A percentile compares a stretch with the other conserved stretches of the same genome.
Evolutionary conservation across 1,284 basidiomycete species (phyloP).

Genomic region (Naganishia sp.): DNA sequence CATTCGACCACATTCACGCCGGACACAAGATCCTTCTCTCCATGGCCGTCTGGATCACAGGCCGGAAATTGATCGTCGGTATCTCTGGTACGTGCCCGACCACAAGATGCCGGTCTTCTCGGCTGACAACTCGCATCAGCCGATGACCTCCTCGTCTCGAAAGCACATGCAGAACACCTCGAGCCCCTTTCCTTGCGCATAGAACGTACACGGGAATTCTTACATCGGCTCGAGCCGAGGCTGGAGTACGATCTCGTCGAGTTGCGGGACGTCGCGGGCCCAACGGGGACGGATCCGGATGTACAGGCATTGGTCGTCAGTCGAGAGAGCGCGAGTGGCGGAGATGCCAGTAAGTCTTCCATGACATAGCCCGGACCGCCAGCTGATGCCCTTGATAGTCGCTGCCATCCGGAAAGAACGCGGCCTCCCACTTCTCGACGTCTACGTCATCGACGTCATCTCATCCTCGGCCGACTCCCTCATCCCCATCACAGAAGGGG

Average conservation of each 20-base stretch:
- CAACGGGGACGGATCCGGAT: conserved; percentile 78
- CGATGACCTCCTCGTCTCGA: conserved; percentile 72
- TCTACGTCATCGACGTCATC: conserved; percentile 84
- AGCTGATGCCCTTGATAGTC: conserved; percentile 56
- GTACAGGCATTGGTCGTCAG: conserved; percentile 85
- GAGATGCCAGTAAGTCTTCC: conserved; percentile 61
- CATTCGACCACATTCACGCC: conserved; percentile 96
- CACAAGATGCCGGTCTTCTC: background rate
- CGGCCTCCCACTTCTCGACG: conserved; percentile 63
- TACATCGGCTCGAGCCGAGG: conserved; percentile 66
- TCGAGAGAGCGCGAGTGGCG: conserved; percentile 77
- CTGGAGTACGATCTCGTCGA: conserved; percentile 65
- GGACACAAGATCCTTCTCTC: conserved; percentile 97
- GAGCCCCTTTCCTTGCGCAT: conserved; percentile 66
- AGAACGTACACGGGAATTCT: conserved; percentile 63
- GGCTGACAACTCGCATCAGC: conserved; percentile 54
- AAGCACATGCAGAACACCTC: conserved; percentile 69
- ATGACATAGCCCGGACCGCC: too few relatives aligned
- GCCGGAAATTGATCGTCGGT: conserved; percentile 81
- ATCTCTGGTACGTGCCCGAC: conserved; percentile 65
- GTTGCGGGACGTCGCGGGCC: conserved; percentile 80
- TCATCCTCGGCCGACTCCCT: conserved; percentile 61
- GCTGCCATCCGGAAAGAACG: conserved; percentile 62
- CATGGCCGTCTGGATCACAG: conserved; percentile 80
- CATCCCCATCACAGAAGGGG: background rate